Base-by-base conservation (phyloP, 2,329 filamentous ascomycete species). In the Scedosporium dehoogii region DNA sequence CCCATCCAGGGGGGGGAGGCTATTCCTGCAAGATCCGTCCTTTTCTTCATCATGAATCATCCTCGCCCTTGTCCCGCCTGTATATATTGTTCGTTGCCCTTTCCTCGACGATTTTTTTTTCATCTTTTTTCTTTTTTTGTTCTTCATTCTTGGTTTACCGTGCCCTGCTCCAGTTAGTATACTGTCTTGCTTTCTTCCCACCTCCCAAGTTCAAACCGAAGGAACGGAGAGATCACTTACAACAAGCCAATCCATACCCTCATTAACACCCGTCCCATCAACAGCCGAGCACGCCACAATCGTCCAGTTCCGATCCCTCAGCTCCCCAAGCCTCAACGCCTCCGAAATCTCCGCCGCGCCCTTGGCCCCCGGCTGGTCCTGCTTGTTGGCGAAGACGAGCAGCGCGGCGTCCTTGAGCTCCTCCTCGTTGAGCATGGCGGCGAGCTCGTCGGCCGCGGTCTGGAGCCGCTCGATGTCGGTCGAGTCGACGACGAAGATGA, bases 171-270 rank as follows among this genome's bases (percentile, higher is more conserved):
- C 1, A 21, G 44, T 48, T 48, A 48, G 18, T n/a, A 18, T 21
- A 18, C 6, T 3, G 7, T 48, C 16, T 6, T 16, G 42, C 14
- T 18, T 46, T 2, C 42, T 18, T 46, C 9, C 42, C 14, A 46
- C 18, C 18, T 46, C 44, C 44, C 44, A 29, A 18, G 23, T 14
- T 5, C 29, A 38, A 16, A 38, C 1, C 2, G 14, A 23, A 27
- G 16, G 16, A 25, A 33, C 16, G 23, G 38, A 29, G 33, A 18
- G 25, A 61, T 12, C 33, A 80, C 81, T 75, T 76, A 93, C 90
- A 81, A 96, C 92, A 73, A 99, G 80, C 94, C 94, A 99, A 76
- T 99, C 94, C 94, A 99, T 99, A 64, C 94, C 94, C 77, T 99
- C 94, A 66, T 88, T 91, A 55, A 99, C 90, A 73, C 94, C 94